These are phyloP conservation scores for Pseudocercospora pini-densiflorae DNA, from an alignment of 2,329 filamentous ascomycete species.

Conservation along the genomic window DNA sequence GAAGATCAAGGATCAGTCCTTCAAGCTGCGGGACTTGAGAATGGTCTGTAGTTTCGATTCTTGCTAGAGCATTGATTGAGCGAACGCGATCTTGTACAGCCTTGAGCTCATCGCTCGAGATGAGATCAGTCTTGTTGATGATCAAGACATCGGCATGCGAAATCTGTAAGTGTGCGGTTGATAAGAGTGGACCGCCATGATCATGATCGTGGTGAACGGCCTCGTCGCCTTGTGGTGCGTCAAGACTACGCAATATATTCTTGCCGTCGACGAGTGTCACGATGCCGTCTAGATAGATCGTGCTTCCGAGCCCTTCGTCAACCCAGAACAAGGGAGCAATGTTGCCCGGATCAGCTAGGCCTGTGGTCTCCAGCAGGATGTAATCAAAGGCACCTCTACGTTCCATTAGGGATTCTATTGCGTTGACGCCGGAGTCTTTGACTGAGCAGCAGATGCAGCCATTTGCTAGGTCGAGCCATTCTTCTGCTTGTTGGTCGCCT, in stretches of 20 bases:
- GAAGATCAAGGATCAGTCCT: constrained; percentile 83
- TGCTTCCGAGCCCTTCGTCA: constrained; percentile 91
- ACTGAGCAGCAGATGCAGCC: constrained; percentile 98
- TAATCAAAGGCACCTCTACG: constrained; percentile 95
- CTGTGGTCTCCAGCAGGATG: constrained; percentile 95
- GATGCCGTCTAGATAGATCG: constrained; percentile 95
- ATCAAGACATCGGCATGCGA: constrained; percentile 95
- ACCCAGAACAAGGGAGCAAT: constrained; percentile 97
- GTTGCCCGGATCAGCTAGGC: constrained; percentile 92
- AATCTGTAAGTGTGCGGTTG: constrained; percentile 93
- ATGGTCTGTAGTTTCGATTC: constrained; percentile 78
- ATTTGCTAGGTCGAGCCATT: constrained; percentile 96
- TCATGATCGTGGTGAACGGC: constrained; percentile 48
- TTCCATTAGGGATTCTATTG: constrained; percentile 94
- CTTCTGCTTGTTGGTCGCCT: constrained; percentile 73
- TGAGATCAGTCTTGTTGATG: constrained; percentile 91
- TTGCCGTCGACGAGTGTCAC: constrained; percentile 95
- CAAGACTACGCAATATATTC: constrained; percentile 81
- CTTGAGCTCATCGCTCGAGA: constrained; percentile 70
- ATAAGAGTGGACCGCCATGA: constrained; percentile 70
- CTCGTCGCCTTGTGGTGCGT: constrained; percentile 60
- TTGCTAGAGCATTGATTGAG: constrained; percentile 89
- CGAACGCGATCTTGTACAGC: constrained; percentile 71
- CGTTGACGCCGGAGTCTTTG: constrained; percentile 93
- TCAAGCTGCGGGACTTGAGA: constrained; percentile 81